A percentile compares a stretch with the other conserved stretches of the same genome.
phyloP scores from a whole-genome alignment of 2,329 filamentous ascomycete species.

The Rhinocladiella similis region DNA sequence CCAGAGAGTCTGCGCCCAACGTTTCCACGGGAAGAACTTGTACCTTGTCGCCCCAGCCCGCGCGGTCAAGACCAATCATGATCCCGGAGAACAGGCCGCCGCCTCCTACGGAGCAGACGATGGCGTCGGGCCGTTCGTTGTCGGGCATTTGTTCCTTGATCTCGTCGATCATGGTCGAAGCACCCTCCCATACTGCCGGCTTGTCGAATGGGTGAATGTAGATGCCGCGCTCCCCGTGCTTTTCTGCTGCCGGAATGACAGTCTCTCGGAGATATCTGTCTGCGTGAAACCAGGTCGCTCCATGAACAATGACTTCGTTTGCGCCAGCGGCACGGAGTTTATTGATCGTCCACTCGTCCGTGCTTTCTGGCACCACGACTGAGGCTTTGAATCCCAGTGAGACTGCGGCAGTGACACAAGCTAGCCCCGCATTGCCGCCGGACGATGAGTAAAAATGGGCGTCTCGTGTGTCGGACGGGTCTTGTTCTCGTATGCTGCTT shows the following conservation, averaged over 20 bases:
- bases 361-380: constrained; percentile 69
- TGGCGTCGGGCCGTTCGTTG: constrained; percentile 58
- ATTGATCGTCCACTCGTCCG: constrained; percentile 67
- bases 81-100: constrained; percentile 78
- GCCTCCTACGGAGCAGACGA: constrained; percentile 78
- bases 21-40: constrained; percentile 75
- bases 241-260: constrained; percentile 37
- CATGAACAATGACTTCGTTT: constrained; percentile 64
- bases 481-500: constrained; percentile 68
- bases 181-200: constrained; percentile 47
- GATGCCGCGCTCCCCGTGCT: constrained; percentile 40
- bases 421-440: constrained; percentile 82
- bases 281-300: constrained; percentile 68
- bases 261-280: constrained; percentile 64
- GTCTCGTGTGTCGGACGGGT: constrained; percentile 44
- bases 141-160: constrained; percentile 42
- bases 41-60: constrained; percentile 32
- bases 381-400: constrained; percentile 67
- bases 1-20: constrained; percentile 68
- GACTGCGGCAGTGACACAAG: constrained; percentile 71
- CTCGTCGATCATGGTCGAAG: constrained; percentile 47
- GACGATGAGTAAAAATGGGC: constrained; percentile 77
- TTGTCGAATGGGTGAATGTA: constrained; percentile 52
- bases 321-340: constrained; percentile 70
- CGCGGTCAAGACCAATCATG: constrained; percentile 61